phyloP scores from a whole-genome alignment of 179 eudicot genomes.

The Vitellaria paradoxa region DNA sequence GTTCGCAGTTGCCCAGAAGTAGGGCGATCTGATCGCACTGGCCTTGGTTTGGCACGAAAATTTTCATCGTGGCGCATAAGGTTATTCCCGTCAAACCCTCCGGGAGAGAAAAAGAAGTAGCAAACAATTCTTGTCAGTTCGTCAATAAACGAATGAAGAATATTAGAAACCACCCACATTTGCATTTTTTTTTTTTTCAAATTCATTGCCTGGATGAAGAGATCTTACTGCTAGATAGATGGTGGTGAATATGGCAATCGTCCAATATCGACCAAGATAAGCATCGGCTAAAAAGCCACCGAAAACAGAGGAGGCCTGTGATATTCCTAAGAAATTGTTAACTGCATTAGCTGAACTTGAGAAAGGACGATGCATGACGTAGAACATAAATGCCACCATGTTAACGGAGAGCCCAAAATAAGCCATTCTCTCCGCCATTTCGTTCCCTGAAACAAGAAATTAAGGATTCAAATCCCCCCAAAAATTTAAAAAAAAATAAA shows the following conservation, averaged over 20 bases:
- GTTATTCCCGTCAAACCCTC: constrained; percentile 88
- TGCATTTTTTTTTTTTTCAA: not conserved
- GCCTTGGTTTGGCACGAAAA: constrained; percentile 72
- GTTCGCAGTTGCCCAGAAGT: constrained; percentile 68
- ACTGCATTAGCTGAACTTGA: constrained; percentile 83
- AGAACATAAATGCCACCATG: constrained; percentile 94
- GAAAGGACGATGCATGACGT: constrained; percentile 85
- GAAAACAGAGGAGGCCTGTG: constrained; percentile 80
- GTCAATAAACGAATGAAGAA: not conserved
- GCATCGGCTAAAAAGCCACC: constrained; percentile 95
- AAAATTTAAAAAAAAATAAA: not conserved
- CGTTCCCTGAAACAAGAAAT: constrained; percentile 49
- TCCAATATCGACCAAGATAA: constrained; percentile 92
- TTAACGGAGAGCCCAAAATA: constrained; percentile 87
- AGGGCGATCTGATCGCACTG: constrained; percentile 57
- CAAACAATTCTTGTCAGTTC: constrained; percentile 4
- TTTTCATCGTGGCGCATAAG: constrained; percentile 59
- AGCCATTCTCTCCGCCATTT: constrained; percentile 95
- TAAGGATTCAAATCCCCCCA: not conserved
- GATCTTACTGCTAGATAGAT: constrained; percentile 70
- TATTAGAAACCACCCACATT: not conserved
- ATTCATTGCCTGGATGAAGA: not conserved
- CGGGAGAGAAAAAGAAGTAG: not conserved
- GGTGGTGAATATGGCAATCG: constrained; percentile 81
- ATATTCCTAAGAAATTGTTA: constrained; percentile 82